phyloP scores from a whole-genome alignment of 306 rosid genomes.

The Malus asiatica region DNA sequence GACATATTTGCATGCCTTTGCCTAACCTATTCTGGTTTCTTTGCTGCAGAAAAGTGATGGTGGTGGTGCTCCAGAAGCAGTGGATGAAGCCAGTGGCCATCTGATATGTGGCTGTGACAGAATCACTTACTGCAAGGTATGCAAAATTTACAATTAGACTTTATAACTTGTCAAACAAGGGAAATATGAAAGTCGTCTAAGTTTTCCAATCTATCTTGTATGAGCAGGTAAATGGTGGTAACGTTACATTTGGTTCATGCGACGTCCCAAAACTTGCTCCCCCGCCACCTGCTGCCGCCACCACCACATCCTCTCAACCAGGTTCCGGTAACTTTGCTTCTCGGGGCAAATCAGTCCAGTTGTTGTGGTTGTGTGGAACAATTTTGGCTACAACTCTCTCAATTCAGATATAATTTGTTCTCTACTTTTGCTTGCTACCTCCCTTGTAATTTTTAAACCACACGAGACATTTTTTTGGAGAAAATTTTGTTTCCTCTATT shows the following conservation, averaged over 20 bases:
- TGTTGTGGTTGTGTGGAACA: slow-evolving; percentile 35
- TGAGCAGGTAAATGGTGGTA: slow-evolving; percentile 56
- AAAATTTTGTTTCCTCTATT: slow-evolving; percentile 9
- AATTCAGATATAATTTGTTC: slow-evolving; percentile 26
- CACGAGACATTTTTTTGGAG: slow-evolving; percentile 11
- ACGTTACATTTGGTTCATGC: slow-evolving; percentile 54
- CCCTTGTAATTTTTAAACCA: slow-evolving; percentile 12
- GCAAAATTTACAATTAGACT: not conserved
- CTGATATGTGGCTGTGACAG: slow-evolving; percentile 84
- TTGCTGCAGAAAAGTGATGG: slow-evolving; percentile 79
- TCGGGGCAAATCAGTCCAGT: slow-evolving; percentile 20
- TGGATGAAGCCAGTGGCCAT: slow-evolving; percentile 85
- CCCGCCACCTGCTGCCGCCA: slow-evolving; percentile 68
- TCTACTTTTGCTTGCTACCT: slow-evolving; percentile 2
- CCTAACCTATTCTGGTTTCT: not conserved
- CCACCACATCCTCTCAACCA: slow-evolving; percentile 5
- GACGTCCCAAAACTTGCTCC: slow-evolving; percentile 77
- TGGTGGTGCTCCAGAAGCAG: slow-evolving; percentile 90
- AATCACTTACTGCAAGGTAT: slow-evolving; percentile 94
- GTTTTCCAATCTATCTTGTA: not conserved
- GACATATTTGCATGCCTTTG: not conserved
- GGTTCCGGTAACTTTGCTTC: slow-evolving; percentile 22
- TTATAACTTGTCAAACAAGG: not conserved
- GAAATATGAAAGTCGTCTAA: not conserved
- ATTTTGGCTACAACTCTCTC: slow-evolving; percentile 30